A percentile compares a stretch with the other conserved stretches of the same genome.
Evolutionary conservation across 805 yeast genomes (phyloP).

Genomic region (Yarrowia sp.): DNA sequence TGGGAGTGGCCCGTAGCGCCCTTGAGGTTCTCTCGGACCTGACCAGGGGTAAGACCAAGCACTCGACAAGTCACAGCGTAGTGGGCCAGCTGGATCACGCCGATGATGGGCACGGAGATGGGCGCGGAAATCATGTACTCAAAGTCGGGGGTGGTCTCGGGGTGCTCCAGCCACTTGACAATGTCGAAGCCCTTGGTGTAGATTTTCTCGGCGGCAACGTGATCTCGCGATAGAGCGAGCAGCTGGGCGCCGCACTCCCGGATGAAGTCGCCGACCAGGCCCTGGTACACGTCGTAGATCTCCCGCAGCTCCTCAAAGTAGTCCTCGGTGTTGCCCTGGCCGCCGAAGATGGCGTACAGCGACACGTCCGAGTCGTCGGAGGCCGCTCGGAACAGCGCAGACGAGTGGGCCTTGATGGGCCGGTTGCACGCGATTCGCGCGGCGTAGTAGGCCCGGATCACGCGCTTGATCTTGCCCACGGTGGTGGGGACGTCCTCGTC

Average conservation of each 20-base stretch:
- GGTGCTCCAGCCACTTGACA: constrained; percentile 79
- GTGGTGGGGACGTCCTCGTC: constrained; percentile 47
- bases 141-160: constrained; percentile 82
- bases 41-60: constrained; percentile 86
- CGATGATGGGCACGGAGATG: constrained; percentile 94
- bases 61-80: constrained; percentile 83
- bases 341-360: constrained; percentile 89
- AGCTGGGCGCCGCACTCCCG: constrained; percentile 66
- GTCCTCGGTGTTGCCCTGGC: constrained; percentile 98
- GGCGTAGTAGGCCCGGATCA: constrained; percentile 75
- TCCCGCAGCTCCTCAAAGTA: constrained; percentile 95
- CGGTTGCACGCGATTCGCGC: constrained; percentile 53
- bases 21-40: constrained; percentile 60
- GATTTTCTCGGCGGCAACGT: constrained; percentile 77
- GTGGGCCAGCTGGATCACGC: constrained; percentile 92
- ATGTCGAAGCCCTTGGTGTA: constrained; percentile 93
- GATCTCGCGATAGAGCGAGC: constrained; percentile 62
- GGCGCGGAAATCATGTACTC: constrained; percentile 90
- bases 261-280: constrained; percentile 70
- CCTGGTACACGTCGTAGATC: constrained; percentile 71
- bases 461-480: constrained; percentile 62
- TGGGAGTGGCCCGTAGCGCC: constrained; percentile 49
- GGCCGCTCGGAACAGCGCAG: constrained; percentile 67
- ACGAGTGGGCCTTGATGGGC: constrained; percentile 50
- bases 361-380: constrained; percentile 51